These are phyloP conservation scores for Alternaria atra DNA, from an alignment of 2,329 filamentous ascomycete genomes.

Conservation along the genomic window DNA sequence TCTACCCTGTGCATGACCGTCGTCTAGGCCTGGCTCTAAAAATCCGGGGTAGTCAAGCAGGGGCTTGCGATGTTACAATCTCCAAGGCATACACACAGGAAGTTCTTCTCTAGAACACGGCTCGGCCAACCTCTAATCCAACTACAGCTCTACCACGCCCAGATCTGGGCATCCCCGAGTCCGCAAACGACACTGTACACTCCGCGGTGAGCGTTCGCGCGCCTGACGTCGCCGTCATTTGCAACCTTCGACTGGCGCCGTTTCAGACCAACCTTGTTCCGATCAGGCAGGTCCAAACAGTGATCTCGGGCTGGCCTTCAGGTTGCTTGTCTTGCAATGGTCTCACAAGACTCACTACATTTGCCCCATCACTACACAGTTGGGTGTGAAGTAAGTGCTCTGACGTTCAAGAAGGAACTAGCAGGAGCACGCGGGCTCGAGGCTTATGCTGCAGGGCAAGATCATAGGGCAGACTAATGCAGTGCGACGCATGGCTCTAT, in stretches of 20 bases:
- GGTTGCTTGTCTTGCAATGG: constrained; percentile 26
- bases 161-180: constrained; percentile 10
- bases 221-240: constrained; percentile 4
- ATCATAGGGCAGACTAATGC: constrained; percentile 36
- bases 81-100: constrained; percentile 31
- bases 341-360: constrained; percentile 33
- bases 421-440: constrained; percentile 35
- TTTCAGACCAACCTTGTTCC: constrained; percentile 11
- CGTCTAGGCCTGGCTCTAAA: constrained; percentile 12
- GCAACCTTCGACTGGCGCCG: constrained; percentile 4
- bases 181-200: constrained; percentile 7
- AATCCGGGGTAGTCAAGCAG: constrained; percentile 21
- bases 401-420: constrained; percentile 21
- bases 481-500: constrained; percentile 26
- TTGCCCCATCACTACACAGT: background rate
- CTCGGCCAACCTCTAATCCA: constrained; percentile 23
- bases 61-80: constrained; percentile 23
- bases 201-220: constrained; percentile 1
- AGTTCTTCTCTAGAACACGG: constrained; percentile 20
- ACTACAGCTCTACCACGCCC: constrained; percentile 13
- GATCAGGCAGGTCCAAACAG: constrained; percentile 24
- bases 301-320: constrained; percentile 3
- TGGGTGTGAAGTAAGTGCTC: constrained; percentile 18
- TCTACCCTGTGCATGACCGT: constrained; percentile 29
- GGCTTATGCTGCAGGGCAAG: constrained; percentile 25